These are phyloP conservation scores for Calophaca sinica DNA, from an alignment of 306 rosid genomes.

Conservation along the genomic window DNA sequence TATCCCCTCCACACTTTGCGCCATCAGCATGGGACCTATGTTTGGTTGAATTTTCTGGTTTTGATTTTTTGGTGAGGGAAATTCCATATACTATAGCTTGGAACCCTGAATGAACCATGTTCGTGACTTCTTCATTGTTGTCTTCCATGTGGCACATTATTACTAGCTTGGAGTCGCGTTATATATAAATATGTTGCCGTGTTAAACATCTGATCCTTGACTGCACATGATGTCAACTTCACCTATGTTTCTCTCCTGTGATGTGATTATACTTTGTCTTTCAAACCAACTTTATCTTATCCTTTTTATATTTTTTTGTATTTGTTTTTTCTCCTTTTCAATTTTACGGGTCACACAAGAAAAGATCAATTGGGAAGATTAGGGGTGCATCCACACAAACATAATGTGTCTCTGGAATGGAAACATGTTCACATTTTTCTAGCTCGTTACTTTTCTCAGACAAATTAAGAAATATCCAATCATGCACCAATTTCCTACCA, in stretches of 20 bases:
- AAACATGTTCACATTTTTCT: conserved; percentile 44
- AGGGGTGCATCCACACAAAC: background rate
- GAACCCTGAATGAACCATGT: conserved; percentile 22
- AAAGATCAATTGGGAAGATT: conserved; percentile 1
- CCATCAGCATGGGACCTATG: conserved; percentile 52
- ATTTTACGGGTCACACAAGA: conserved; percentile 51
- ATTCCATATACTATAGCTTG: background rate
- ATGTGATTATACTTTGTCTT: conserved; percentile 45
- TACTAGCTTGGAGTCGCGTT: conserved; percentile 26
- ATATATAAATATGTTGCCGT: conserved; percentile 42
- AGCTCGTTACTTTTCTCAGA: conserved; percentile 22
- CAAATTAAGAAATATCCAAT: conserved; percentile 16
- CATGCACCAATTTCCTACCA: conserved; percentile 30
- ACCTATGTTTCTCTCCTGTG: conserved; percentile 40
- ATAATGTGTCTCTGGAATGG: conserved; percentile 29
- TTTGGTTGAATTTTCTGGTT: conserved; percentile 41
- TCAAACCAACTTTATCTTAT: conserved; percentile 34
- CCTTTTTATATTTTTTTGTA: background rate
- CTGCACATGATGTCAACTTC: conserved; percentile 53
- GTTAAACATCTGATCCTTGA: conserved; percentile 46
- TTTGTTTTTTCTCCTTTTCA: background rate
- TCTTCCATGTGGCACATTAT: conserved; percentile 44
- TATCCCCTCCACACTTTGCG: conserved; percentile 55
- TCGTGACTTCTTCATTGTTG: conserved; percentile 13
- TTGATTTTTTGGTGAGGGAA: background rate